Evolutionary conservation across 2,329 filamentous ascomycete species (phyloP).

Genomic region (Apiospora phragmitis): DNA sequence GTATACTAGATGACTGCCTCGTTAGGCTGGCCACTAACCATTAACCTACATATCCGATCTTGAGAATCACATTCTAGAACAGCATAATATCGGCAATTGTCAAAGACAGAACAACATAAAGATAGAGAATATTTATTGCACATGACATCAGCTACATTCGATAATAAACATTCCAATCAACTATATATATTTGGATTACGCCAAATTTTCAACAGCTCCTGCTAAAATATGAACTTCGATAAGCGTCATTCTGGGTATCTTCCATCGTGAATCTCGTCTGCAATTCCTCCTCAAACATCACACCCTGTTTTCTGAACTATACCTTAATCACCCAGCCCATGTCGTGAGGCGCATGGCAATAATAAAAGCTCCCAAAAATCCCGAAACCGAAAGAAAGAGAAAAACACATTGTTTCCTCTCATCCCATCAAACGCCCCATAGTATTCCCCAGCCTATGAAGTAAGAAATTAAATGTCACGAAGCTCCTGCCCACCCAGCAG

Average conservation of each 20-base stretch:
- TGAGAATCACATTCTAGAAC: too few species aligned
- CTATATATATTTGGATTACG: background rate
- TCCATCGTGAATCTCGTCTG: background rate
- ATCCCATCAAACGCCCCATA: background rate
- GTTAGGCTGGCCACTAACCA: background rate
- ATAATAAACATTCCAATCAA: background rate
- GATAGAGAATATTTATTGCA: too few species aligned
- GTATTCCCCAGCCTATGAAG: background rate
- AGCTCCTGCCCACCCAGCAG: background rate
- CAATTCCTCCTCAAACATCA: background rate
- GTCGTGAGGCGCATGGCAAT: background rate
- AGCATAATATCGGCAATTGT: too few species aligned
- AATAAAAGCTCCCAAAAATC: background rate
- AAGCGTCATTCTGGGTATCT: conserved; percentile 5
- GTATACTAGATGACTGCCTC: background rate
- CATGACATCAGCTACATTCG: background rate
- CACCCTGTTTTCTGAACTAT: background rate
- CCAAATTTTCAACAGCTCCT: background rate
- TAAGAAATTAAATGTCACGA: background rate
- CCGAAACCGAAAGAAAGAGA: background rate
- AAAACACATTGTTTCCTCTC: background rate
- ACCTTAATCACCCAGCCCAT: background rate
- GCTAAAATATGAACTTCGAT: background rate
- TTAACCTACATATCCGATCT: too few species aligned
- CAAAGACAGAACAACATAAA: too few species aligned